Evolutionary conservation across 1,284 basidiomycete genomes (phyloP), one percentile per base, ranked within the genome.

Genomic region (Xerocomus amazonicus): DNA sequence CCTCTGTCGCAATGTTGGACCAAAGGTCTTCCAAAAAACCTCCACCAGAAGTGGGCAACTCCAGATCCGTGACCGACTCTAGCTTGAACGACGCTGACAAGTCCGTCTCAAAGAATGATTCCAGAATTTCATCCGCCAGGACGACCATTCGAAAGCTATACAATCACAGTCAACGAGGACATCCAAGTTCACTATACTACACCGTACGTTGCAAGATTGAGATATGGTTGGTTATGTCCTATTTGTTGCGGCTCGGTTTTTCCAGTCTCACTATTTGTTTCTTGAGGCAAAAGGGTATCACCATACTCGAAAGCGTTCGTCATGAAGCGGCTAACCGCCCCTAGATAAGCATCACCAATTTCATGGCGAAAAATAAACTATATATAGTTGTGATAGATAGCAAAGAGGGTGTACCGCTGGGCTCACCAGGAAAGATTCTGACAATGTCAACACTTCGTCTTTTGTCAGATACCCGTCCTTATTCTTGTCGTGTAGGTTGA

Each of bases 311-410:
- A 97, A 0, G 94, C 92, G 62, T 97, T 97, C 31, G 93, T 87
- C 84, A 97, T 95, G 67, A 97, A 95, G 28, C 93, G 87, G 59
- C 91, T 94, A 51, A 97, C 90, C 23, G 94, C 92, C 2, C 92
- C 97, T 36, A 99, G 78, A 65, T 97, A 98, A 7, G 93, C 91
- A 67, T 99, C 97, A 9, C 97, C 96, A 13, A 95, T 81, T 71
- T 99, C 97, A 68, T 89, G 95, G 26, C 97, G 87, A 83, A 99
- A 99, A 60, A 99, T 97, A 71, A 96, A 96, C 91, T 94, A 62
- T 34, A 49, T 27, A 41, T 35, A 14, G 48, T 10, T 50, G 14
- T 37, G 45, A 48, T 36, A 51, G 41, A 47, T 28, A 9, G 37
- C n/a, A 14, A 23, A 36, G 13, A 33, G n/a, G 9, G 44, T 6